A percentile compares a stretch with the other conserved stretches of the same genome.
Evolutionary conservation across 768 basidiomycete species (phyloP).

Genomic region (Hygrophorus russula): DNA sequence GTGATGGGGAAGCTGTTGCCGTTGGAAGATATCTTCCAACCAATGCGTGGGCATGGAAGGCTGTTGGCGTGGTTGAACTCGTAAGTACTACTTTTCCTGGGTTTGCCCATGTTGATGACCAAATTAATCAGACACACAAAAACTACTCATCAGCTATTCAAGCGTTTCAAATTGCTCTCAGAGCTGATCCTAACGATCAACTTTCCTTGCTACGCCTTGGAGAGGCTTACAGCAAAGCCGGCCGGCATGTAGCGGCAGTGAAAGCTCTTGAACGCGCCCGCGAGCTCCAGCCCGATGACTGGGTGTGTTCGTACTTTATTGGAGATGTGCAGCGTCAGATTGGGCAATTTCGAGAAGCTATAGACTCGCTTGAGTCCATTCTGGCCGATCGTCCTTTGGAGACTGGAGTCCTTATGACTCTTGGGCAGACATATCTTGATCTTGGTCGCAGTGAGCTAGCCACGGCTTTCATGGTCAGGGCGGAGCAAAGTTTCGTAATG

Average conservation of each 20-base stretch:
- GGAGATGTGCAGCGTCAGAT: conserved; percentile 77
- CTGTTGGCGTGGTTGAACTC: conserved; percentile 82
- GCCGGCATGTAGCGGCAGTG: conserved; percentile 79
- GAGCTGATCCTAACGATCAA: conserved; percentile 67
- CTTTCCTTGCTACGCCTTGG: conserved; percentile 86
- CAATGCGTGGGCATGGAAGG: conserved; percentile 98
- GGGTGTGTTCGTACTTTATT: conserved; percentile 76
- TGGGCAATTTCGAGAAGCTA: conserved; percentile 66
- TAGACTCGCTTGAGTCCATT: conserved; percentile 49
- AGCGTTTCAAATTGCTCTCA: conserved; percentile 76
- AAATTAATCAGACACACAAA: conserved; percentile 39
- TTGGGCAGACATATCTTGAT: conserved; percentile 64
- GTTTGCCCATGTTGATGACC: conserved; percentile 2
- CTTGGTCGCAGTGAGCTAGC: conserved; percentile 53
- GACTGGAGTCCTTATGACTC: conserved; percentile 56
- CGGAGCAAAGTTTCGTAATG: conserved; percentile 61
- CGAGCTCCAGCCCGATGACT: conserved; percentile 64
- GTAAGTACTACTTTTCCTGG: conserved; percentile 32
- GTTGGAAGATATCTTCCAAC: conserved; percentile 53
- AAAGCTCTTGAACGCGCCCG: conserved; percentile 75
- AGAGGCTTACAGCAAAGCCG: conserved; percentile 82
- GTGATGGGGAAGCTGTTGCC: conserved; percentile 20
- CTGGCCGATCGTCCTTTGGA: conserved; percentile 49
- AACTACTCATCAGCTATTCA: conserved; percentile 71
- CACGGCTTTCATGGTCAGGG: conserved; percentile 64